A percentile compares a stretch with the other conserved stretches of the same genome.
Conservation (phyloP, 208 protist genomes). For the Acanthamoeba triangularis region DNA sequence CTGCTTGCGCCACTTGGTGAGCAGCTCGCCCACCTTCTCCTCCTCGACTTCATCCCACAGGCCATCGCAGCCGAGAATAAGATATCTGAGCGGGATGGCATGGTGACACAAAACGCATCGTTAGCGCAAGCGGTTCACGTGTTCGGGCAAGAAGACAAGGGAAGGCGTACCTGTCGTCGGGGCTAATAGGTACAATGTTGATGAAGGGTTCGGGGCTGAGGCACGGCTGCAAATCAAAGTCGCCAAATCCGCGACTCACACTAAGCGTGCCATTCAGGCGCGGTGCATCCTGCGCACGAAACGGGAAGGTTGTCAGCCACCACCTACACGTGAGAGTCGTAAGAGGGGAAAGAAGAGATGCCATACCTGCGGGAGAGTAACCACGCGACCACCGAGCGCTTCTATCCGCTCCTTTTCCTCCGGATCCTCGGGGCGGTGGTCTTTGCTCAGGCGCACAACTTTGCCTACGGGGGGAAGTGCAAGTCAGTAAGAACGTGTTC, state of each 20-base stretch:
- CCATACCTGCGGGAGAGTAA: neutral
- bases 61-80: slow-evolving; percentile 28
- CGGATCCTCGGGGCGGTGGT: slow-evolving; percentile 16
- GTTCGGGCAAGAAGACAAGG: neutral
- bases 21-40: neutral
- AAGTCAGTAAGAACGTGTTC: neutral
- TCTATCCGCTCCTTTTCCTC: neutral
- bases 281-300: neutral
- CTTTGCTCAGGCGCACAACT: neutral
- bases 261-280: slow-evolving; percentile 5
- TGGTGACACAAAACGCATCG: neutral
- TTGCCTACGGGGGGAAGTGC: neutral
- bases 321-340: neutral
- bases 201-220: slow-evolving; percentile 34
- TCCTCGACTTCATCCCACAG: slow-evolving; percentile 53
- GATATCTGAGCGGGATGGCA: neutral
- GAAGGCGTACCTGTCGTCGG: neutral
- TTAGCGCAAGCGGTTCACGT: too few relatives aligned
- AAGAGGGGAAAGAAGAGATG: neutral
- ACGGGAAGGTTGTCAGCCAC: neutral
- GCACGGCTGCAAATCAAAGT: slow-evolving; percentile 38
- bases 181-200: slow-evolving; percentile 42
- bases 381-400: neutral
- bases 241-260: slow-evolving; percentile 1
- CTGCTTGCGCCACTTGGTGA: slow-evolving; percentile 35